Percentiles rank a stretch among this genome's conserved stretches.
Evolutionary conservation across 75 land plant species (phyloP).

Genomic region (Cunninghamia lanceolata): DNA sequence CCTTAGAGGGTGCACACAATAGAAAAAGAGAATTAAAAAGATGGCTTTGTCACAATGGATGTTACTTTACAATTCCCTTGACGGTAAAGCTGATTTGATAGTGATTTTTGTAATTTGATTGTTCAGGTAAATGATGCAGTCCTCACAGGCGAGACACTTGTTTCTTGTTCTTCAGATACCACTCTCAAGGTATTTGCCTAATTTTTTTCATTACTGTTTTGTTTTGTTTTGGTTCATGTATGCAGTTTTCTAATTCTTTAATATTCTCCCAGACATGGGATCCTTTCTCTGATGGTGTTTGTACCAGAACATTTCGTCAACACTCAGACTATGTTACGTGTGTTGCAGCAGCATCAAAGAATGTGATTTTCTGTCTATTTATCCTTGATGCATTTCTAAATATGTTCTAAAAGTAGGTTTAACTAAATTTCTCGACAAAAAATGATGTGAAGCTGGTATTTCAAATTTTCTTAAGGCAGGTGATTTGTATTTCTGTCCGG

Average conservation of each 20-base stretch:
- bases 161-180: slow-evolving; percentile 93
- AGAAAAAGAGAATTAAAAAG: background rate
- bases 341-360: slow-evolving; percentile 83
- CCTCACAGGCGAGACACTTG: slow-evolving; percentile 69
- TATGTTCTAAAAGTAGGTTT: background rate
- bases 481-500: background rate
- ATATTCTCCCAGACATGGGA: slow-evolving; percentile 69
- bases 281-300: slow-evolving; percentile 68
- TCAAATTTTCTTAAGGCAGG: background rate
- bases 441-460: background rate
- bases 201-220: background rate
- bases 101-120: background rate
- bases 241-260: slow-evolving; percentile 8
- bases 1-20: background rate
- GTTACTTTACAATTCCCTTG: background rate
- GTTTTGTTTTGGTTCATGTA: background rate
- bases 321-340: slow-evolving; percentile 98
- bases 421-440: background rate
- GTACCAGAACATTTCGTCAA: slow-evolving; percentile 85
- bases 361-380: slow-evolving; percentile 51
- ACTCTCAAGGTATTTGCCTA: slow-evolving; percentile 77
- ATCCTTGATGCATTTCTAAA: background rate
- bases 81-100: background rate
- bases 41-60: background rate
- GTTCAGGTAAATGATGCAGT: slow-evolving; percentile 95